Percentiles rank a stretch among this genome's conserved stretches.
These are phyloP conservation scores for Luvunga scandens DNA, from an alignment of 345 rosid genomes.

Conservation along the genomic window DNA sequence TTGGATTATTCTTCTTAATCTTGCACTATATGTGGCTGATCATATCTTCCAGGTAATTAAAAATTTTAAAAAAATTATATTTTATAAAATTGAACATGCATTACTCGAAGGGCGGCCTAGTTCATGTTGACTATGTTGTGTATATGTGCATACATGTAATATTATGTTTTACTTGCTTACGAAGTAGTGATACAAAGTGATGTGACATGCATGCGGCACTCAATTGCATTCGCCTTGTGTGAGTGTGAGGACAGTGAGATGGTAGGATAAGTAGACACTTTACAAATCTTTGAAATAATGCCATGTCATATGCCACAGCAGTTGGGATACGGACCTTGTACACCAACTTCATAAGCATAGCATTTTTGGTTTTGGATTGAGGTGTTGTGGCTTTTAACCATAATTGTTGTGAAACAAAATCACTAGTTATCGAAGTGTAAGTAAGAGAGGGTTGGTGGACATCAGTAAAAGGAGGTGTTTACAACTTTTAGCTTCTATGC, in stretches of 20 bases:
- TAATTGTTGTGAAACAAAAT: not conserved
- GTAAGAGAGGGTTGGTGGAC: not conserved
- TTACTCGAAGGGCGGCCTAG: not conserved
- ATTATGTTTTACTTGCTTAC: not conserved
- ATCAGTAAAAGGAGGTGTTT: not conserved
- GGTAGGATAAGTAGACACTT: not conserved
- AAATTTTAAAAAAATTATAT: not conserved
- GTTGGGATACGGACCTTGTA: not conserved
- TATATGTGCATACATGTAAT: not conserved
- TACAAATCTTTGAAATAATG: too few relatives aligned
- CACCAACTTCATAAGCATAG: not conserved
- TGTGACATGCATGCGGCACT: not conserved
- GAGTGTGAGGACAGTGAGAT: not conserved
- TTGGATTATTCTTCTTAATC: conserved; percentile 84
- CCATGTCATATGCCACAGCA: not conserved
- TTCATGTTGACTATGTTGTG: not conserved
- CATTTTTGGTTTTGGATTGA: not conserved
- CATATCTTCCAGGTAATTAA: conserved; percentile 70
- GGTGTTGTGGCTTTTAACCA: not conserved
- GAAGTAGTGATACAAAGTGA: not conserved
- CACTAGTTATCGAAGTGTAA: not conserved
- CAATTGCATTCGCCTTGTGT: not conserved
- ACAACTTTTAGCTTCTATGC: not conserved
- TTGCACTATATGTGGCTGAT: conserved; percentile 72
- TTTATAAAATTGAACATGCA: not conserved